phyloP scores from a whole-genome alignment of 495 filamentous ascomycete species.

The Aspergillus biplanus region DNA sequence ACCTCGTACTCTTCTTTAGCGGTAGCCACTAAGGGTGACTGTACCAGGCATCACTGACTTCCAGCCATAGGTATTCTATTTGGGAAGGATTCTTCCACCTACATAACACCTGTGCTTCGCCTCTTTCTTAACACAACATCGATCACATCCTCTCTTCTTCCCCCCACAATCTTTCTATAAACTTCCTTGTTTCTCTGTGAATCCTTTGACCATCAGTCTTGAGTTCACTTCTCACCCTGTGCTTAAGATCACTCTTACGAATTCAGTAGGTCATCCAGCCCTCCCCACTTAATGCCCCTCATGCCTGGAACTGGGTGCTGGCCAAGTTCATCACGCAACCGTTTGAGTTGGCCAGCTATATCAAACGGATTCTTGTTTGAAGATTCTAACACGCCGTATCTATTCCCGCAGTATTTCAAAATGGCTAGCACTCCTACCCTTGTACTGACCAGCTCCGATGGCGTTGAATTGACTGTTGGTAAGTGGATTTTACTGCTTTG shows the following conservation, averaged over 20 bases:
- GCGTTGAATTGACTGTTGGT: constrained; percentile 59
- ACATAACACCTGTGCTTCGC: constrained; percentile 1
- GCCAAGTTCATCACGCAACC: neutral
- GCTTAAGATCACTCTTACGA: neutral
- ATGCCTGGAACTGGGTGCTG: neutral
- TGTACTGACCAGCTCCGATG: constrained; percentile 62
- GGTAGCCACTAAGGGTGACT: constrained; percentile 1
- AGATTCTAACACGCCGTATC: neutral
- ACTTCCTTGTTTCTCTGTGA: neutral
- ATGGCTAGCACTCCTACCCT: constrained; percentile 37
- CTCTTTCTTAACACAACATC: neutral
- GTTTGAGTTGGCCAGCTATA: neutral
- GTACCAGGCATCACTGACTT: constrained; percentile 3
- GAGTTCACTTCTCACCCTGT: neutral
- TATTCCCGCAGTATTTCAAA: constrained; percentile 12
- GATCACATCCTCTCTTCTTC: neutral
- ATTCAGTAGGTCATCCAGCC: neutral
- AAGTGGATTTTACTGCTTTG: constrained; percentile 27
- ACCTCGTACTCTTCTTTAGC: neutral
- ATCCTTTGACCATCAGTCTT: neutral
- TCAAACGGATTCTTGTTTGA: neutral
- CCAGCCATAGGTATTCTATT: neutral
- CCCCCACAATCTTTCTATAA: neutral
- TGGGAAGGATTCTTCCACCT: neutral
- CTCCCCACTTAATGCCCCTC: neutral